Percentiles rank a stretch among this genome's conserved stretches.
phyloP scores from a whole-genome alignment of 192 early-diverging fungal species.

The Entomortierella lignicola region DNA sequence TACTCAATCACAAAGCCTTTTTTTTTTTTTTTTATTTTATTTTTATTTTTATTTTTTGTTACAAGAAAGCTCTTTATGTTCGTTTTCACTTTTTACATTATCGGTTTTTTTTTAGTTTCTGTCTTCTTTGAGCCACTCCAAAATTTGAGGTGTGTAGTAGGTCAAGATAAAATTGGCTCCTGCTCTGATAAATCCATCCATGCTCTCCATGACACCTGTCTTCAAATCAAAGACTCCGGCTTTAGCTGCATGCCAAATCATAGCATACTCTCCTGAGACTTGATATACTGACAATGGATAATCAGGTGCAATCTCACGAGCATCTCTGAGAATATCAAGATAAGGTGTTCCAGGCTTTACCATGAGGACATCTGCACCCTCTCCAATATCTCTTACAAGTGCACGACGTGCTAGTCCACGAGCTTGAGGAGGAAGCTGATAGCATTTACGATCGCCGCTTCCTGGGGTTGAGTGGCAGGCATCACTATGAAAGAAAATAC shows the following conservation, averaged over 20 bases:
- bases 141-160: constrained; percentile 93
- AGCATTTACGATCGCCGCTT: constrained; percentile 92
- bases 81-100: constrained; percentile 1
- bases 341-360: constrained; percentile 98
- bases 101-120: background rate
- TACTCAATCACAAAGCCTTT: too few relatives aligned
- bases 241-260: constrained; percentile 87
- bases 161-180: constrained; percentile 95
- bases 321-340: constrained; percentile 93
- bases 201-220: constrained; percentile 86
- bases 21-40: too few relatives aligned
- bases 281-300: constrained; percentile 97
- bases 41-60: background rate
- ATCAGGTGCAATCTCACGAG: constrained; percentile 78
- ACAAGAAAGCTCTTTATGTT: background rate
- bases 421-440: constrained; percentile 91
- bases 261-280: constrained; percentile 89
- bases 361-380: constrained; percentile 98
- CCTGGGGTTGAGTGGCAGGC: constrained; percentile 93
- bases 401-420: constrained; percentile 94
- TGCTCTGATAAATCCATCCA: constrained; percentile 85
- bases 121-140: constrained; percentile 87
- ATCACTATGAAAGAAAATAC: constrained; percentile 64
- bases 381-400: constrained; percentile 84
- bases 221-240: constrained; percentile 87